phyloP scores from a whole-genome alignment of 106 monocot species.

The Iris macrosiphon region DNA sequence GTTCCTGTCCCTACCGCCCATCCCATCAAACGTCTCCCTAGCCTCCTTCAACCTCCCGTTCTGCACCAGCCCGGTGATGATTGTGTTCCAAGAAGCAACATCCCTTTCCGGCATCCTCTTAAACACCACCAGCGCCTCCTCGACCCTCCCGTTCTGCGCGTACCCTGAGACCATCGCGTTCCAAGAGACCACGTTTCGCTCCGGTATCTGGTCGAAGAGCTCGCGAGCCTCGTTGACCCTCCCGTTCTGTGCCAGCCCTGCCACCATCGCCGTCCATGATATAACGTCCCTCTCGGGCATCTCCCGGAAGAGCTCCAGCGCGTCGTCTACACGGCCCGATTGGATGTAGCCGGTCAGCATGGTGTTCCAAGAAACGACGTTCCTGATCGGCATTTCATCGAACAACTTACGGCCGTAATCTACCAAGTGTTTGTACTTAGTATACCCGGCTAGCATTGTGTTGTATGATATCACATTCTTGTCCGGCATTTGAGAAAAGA shows the following conservation, averaged over 20 bases:
- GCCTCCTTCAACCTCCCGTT: conserved; percentile 29
- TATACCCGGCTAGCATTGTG: conserved; percentile 43
- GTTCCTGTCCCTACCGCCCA: conserved; percentile 36
- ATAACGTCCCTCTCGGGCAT: conserved; percentile 48
- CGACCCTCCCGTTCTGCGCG: conserved; percentile 35
- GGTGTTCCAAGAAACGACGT: conserved; percentile 50
- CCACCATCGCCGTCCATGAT: conserved; percentile 51
- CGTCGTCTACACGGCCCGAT: conserved; percentile 18
- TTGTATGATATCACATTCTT: conserved; percentile 57
- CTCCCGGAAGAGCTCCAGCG: conserved; percentile 15
- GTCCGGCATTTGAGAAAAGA: conserved; percentile 48
- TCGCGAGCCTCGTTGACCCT: conserved; percentile 26
- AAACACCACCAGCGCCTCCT: conserved; percentile 36
- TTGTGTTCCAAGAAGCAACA: conserved; percentile 58
- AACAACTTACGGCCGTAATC: conserved; percentile 28
- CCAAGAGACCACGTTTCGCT: conserved; percentile 50
- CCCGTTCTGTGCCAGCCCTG: conserved; percentile 35
- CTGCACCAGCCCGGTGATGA: conserved; percentile 58
- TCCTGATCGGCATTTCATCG: conserved; percentile 33
- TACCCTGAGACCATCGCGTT: conserved; percentile 63
- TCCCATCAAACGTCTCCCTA: conserved; percentile 28
- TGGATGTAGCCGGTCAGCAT: conserved; percentile 38
- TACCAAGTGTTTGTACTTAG: conserved; percentile 7
- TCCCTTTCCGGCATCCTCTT: conserved; percentile 47
- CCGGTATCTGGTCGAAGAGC: conserved; percentile 49